Conservation (phyloP, 768 basidiomycete genomes). For the Termitomyces sp. region DNA sequence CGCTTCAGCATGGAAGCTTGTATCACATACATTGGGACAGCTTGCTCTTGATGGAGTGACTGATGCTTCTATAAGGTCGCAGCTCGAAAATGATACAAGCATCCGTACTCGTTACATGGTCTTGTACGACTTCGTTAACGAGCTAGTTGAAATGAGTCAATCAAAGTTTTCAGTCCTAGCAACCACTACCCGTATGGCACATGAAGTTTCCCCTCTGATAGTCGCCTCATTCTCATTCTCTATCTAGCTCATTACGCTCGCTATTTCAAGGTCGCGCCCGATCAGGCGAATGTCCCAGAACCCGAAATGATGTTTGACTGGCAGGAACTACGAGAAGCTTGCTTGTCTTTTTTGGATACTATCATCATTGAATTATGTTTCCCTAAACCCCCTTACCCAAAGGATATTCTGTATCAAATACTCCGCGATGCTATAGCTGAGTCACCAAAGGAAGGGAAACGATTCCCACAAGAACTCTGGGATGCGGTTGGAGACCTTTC, state of each 20-base stretch:
- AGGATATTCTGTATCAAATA: constrained; percentile 57
- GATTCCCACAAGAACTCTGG: constrained; percentile 77
- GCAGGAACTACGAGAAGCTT: constrained; percentile 52
- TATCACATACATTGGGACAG: constrained; percentile 50
- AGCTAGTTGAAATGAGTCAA: constrained; percentile 58
- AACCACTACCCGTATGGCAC: constrained; percentile 57
- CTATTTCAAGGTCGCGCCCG: constrained; percentile 51
- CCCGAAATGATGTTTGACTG: constrained; percentile 63
- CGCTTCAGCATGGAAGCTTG: constrained; percentile 78
- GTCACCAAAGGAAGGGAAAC: constrained; percentile 64
- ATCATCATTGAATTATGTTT: constrained; percentile 81
- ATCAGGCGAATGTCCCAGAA: constrained; percentile 31
- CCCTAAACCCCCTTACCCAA: constrained; percentile 63
- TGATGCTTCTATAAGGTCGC: constrained; percentile 44
- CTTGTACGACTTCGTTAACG: constrained; percentile 57
- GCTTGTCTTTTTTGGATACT: constrained; percentile 77
- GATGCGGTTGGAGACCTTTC: constrained; percentile 80
- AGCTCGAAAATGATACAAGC: constrained; percentile 44
- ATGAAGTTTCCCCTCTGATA: background rate
- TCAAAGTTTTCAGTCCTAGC: constrained; percentile 63
- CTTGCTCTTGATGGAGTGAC: constrained; percentile 50
- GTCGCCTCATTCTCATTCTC: background rate
- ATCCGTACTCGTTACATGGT: constrained; percentile 58
- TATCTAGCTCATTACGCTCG: constrained; percentile 61
- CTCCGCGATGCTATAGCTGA: constrained; percentile 71